A percentile compares a stretch with the other conserved stretches of the same genome.
Evolutionary conservation across 179 eudicot genomes (phyloP).

Genomic region (Carnegiea gigantea): DNA sequence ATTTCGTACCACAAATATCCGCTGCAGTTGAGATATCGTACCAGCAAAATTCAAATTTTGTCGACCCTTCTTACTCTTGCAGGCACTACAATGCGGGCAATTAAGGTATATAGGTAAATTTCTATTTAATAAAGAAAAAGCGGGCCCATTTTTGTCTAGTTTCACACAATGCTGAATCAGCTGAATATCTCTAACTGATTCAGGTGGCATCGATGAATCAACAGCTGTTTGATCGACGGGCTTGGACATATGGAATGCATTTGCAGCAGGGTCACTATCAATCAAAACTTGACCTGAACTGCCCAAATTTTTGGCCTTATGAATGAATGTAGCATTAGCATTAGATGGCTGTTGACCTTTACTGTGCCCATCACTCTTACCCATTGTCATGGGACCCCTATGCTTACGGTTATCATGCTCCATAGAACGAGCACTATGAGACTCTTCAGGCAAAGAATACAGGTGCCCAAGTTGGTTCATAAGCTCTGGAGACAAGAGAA

Average conservation of each 20-base stretch:
- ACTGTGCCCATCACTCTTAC: constrained; percentile 45
- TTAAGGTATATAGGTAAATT: constrained; percentile 74
- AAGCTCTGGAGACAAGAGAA: constrained; percentile 66
- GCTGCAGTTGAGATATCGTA: constrained; percentile 82
- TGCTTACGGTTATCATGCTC: constrained; percentile 47
- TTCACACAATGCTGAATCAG: constrained; percentile 34
- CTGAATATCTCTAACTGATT: constrained; percentile 42
- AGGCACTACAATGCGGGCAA: constrained; percentile 73
- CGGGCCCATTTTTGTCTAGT: constrained; percentile 63
- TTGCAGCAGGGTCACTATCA: constrained; percentile 28
- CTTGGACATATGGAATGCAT: constrained; percentile 33
- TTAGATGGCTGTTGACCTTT: constrained; percentile 49
- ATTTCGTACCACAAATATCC: constrained; percentile 83
- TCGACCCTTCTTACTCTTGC: constrained; percentile 55
- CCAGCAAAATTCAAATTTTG: constrained; percentile 68
- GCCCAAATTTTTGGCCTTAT: constrained; percentile 43
- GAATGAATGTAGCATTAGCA: constrained; percentile 32
- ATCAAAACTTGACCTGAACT: constrained; percentile 44
- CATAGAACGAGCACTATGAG: constrained; percentile 32
- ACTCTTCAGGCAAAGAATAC: constrained; percentile 57
- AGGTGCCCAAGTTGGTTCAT: constrained; percentile 64
- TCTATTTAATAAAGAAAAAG: constrained; percentile 61
- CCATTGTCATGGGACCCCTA: constrained; percentile 46
- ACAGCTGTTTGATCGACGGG: constrained; percentile 33
- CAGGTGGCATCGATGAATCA: constrained; percentile 31